Evolutionary conservation across 2,329 filamentous ascomycete species (phyloP).

Genomic region (Scedosporium dehoogii): DNA sequence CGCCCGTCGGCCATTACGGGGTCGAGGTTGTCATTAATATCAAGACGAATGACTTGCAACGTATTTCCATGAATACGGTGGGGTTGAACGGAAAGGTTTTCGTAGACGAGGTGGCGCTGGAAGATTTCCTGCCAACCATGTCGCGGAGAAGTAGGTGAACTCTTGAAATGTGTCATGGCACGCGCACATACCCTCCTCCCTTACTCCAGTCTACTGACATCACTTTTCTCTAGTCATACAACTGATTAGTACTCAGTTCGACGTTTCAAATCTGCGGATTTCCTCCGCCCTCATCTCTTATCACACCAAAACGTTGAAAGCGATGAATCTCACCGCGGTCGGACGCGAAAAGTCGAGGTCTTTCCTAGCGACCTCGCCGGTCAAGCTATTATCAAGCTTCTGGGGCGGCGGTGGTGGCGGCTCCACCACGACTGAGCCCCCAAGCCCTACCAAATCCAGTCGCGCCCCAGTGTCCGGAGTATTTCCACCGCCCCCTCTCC

Average conservation of each 20-base stretch:
- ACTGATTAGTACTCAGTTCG: constrained; percentile 60
- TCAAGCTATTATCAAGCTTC: constrained; percentile 81
- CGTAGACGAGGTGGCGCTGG: constrained; percentile 61
- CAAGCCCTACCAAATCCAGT: constrained; percentile 25
- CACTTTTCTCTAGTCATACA: constrained; percentile 50
- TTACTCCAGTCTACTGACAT: constrained; percentile 21
- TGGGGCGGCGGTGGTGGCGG: constrained; percentile 51
- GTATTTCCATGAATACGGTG: constrained; percentile 39
- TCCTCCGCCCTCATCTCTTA: constrained; percentile 63
- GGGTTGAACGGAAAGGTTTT: constrained; percentile 63
- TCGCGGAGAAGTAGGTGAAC: constrained; percentile 56
- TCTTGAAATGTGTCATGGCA: background rate
- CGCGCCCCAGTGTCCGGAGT: constrained; percentile 26
- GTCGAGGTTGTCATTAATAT: constrained; percentile 63
- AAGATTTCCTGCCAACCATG: constrained; percentile 66
- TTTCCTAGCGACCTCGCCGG: constrained; percentile 73
- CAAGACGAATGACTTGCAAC: constrained; percentile 39
- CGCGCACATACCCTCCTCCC: background rate
- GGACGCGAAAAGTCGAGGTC: constrained; percentile 56
- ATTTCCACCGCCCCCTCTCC: constrained; percentile 29
- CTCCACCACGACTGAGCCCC: constrained; percentile 23
- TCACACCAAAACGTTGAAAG: constrained; percentile 67
- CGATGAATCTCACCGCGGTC: constrained; percentile 51
- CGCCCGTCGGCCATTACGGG: constrained; percentile 56
- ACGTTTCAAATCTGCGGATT: constrained; percentile 53